These are phyloP conservation scores for Suillus americanus DNA, from an alignment of 768 basidiomycete species.

Conservation along the genomic window DNA sequence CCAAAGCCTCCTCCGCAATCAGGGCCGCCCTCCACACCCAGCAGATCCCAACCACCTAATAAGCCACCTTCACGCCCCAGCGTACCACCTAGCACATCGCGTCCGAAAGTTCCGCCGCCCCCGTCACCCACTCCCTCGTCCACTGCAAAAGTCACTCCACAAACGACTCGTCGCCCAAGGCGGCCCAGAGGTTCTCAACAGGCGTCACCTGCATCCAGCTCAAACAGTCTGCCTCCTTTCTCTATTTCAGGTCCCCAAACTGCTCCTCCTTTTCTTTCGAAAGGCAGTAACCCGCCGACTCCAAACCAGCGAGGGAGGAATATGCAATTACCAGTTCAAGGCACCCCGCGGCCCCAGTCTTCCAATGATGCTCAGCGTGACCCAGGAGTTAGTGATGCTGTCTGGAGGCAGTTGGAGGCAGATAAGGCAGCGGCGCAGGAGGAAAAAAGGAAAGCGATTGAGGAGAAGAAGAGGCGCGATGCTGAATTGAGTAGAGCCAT, in stretches of 20 bases:
- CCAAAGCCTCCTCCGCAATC: constrained; percentile 15
- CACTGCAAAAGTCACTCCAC: background rate
- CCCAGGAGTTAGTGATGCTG: constrained; percentile 48
- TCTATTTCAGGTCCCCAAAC: background rate
- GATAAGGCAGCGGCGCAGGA: constrained; percentile 29
- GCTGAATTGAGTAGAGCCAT: constrained; percentile 18
- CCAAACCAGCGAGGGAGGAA: constrained; percentile 2
- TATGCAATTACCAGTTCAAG: background rate
- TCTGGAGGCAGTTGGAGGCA: constrained; percentile 52
- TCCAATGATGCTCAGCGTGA: constrained; percentile 35
- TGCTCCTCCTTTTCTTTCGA: background rate
- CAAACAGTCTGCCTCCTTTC: background rate
- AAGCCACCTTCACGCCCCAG: background rate
- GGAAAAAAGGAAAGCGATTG: constrained; percentile 15
- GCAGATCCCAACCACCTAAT: background rate
- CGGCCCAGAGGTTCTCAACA: background rate
- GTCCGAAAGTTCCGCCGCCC: constrained; percentile 5
- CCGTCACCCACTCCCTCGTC: constrained; percentile 7
- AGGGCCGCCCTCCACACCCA: constrained; percentile 5
- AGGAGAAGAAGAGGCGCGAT: constrained; percentile 17
- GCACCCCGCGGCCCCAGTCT: background rate
- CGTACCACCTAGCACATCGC: background rate
- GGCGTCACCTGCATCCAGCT: background rate
- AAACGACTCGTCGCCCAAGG: background rate
- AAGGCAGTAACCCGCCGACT: background rate